Evolutionary conservation across 768 basidiomycete species (phyloP).

Genomic region (Boletus barrowsii): DNA sequence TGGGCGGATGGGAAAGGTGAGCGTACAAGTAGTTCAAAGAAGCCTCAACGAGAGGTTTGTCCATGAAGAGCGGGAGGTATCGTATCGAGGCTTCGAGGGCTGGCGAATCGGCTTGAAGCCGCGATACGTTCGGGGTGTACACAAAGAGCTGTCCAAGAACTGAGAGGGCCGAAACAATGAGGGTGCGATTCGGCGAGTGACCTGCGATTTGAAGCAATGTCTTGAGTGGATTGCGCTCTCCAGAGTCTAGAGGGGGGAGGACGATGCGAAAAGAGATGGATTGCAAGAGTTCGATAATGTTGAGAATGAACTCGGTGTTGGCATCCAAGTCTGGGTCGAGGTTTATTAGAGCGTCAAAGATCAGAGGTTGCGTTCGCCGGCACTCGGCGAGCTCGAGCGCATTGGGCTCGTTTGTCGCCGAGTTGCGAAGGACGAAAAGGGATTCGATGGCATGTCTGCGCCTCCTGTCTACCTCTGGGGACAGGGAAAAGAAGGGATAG

Average conservation of each 20-base stretch:
- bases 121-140: conserved; percentile 53
- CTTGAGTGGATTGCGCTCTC: conserved; percentile 50
- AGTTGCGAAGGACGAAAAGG: conserved; percentile 83
- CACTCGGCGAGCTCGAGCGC: conserved; percentile 56
- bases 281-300: conserved; percentile 70
- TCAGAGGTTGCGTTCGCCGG: conserved; percentile 60
- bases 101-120: conserved; percentile 53
- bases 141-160: conserved; percentile 62
- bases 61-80: conserved; percentile 70
- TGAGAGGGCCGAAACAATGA: conserved; percentile 64
- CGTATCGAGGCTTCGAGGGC: conserved; percentile 62
- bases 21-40: conserved; percentile 72
- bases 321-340: conserved; percentile 61
- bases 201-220: conserved; percentile 55
- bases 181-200: conserved; percentile 65
- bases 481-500: conserved; percentile 52
- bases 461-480: conserved; percentile 48
- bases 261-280: conserved; percentile 49
- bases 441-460: conserved; percentile 82
- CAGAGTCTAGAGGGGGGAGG: conserved; percentile 35
- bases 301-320: conserved; percentile 68
- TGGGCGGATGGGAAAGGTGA: conserved; percentile 69
- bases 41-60: conserved; percentile 67
- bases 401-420: conserved; percentile 67
- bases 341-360: conserved; percentile 62